Percentiles rank a stretch among this genome's conserved stretches.
Evolutionary conservation across 2,329 filamentous ascomycete species (phyloP).

Genomic region (Mycosphaerella sp.): DNA sequence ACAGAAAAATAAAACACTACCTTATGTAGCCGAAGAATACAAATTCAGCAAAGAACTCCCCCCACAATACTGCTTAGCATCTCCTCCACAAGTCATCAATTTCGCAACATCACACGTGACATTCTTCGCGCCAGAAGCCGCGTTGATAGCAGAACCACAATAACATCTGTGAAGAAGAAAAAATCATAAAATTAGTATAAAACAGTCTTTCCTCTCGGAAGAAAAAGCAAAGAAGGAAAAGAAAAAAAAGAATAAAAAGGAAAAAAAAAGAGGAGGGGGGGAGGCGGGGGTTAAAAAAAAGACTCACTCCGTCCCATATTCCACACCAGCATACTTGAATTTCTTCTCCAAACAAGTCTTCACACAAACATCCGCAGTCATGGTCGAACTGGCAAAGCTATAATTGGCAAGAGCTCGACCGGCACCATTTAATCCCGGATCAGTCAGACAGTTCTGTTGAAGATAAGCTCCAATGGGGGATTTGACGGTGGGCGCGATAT

Average conservation of each 20-base stretch:
- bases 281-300: too few relatives aligned
- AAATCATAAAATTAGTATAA: too few relatives aligned
- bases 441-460: conserved; percentile 23
- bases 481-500: conserved; percentile 18
- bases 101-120: conserved; percentile 19
- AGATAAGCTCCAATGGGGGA: conserved; percentile 24
- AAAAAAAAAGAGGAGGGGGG: too few relatives aligned
- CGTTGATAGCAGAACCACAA: conserved; percentile 26
- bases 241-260: too few relatives aligned
- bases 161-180: conserved; percentile 18
- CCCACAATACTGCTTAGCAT: conserved; percentile 30
- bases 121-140: conserved; percentile 16
- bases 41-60: conserved; percentile 29
- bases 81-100: conserved; percentile 28
- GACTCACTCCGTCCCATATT: conserved; percentile 13
- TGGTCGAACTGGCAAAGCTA: conserved; percentile 9
- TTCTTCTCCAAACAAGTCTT: conserved; percentile 30
- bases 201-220: too few relatives aligned
- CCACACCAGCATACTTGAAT: conserved; percentile 28
- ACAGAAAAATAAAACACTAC: too few relatives aligned
- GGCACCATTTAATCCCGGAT: conserved; percentile 16
- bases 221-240: too few relatives aligned
- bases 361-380: conserved; percentile 29
- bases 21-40: conserved; percentile 26
- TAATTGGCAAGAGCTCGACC: conserved; percentile 23